These are phyloP conservation scores for Heterobasidion irregulare DNA, from an alignment of 1,284 basidiomycete species.

Conservation along the genomic window DNA sequence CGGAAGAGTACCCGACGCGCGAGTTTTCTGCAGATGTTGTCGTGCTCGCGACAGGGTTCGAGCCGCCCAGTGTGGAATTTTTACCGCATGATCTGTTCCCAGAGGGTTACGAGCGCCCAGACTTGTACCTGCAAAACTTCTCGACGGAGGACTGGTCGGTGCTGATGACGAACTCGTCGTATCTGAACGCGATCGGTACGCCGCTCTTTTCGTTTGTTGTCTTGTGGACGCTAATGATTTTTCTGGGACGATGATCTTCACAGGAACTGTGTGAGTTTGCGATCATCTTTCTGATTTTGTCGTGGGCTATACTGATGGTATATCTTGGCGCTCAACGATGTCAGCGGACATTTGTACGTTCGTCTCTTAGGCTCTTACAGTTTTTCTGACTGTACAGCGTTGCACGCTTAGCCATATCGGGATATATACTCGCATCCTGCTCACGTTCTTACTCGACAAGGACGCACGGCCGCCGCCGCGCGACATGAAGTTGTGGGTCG, in stretches of 20 bases:
- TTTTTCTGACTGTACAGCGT: too few species aligned
- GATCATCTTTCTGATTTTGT: not conserved
- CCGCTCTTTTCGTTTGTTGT: not conserved
- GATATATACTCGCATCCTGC: constrained; percentile 49
- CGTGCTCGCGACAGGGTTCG: constrained; percentile 55
- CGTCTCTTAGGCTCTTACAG: not conserved
- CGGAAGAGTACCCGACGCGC: constrained; percentile 8
- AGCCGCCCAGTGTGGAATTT: constrained; percentile 48
- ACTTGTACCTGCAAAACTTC: constrained; percentile 60
- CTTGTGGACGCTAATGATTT: not conserved
- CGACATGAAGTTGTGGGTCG: constrained; percentile 63
- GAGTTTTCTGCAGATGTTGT: constrained; percentile 46
- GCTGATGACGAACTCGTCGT: constrained; percentile 50
- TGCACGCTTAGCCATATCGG: constrained; percentile 35
- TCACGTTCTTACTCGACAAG: constrained; percentile 49
- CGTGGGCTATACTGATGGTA: constrained; percentile 1
- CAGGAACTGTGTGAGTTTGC: constrained; percentile 21
- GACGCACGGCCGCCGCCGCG: constrained; percentile 39
- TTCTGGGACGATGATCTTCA: not conserved
- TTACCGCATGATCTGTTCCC: constrained; percentile 53
- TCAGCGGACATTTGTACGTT: constrained; percentile 32
- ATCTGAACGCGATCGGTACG: constrained; percentile 41
- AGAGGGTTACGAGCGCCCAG: constrained; percentile 45
- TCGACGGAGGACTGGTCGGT: constrained; percentile 50
- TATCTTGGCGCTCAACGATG: constrained; percentile 3